Conservation (phyloP, 2,329 filamentous ascomycete genomes). For the Epichloe gansuensis region DNA sequence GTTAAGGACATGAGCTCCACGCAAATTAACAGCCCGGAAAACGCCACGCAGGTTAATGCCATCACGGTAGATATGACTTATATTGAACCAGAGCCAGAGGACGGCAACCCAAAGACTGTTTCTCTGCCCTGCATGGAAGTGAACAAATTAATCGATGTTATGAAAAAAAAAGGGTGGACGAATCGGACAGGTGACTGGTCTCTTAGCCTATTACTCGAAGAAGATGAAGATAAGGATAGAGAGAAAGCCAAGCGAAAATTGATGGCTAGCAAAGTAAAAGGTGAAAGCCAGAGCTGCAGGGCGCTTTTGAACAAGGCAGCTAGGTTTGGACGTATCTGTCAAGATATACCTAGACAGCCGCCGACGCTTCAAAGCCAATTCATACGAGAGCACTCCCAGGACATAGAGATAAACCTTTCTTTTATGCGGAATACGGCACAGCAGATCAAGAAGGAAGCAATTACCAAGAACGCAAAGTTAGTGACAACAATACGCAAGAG, state of each 20-base stretch:
- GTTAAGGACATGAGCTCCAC: background rate
- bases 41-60: background rate
- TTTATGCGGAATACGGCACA: background rate
- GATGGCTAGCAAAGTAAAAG: background rate
- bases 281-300: background rate
- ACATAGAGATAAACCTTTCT: background rate
- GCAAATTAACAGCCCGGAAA: background rate
- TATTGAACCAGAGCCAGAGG: constrained; percentile 3
- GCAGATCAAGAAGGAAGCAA: background rate
- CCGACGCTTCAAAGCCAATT: background rate
- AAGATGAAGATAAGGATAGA: background rate
- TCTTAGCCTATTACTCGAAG: background rate
- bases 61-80: constrained; percentile 1
- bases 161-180: constrained; percentile 4
- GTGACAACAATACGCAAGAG: constrained; percentile 8
- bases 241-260: background rate
- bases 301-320: background rate
- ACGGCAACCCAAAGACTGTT: background rate
- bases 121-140: background rate
- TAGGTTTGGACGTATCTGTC: background rate
- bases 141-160: background rate
- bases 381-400: background rate
- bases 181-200: background rate
- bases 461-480: background rate
- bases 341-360: background rate